These are phyloP conservation scores for Fusarium sp. DNA, from an alignment of 2,329 filamentous ascomycete species.

Conservation along the genomic window DNA sequence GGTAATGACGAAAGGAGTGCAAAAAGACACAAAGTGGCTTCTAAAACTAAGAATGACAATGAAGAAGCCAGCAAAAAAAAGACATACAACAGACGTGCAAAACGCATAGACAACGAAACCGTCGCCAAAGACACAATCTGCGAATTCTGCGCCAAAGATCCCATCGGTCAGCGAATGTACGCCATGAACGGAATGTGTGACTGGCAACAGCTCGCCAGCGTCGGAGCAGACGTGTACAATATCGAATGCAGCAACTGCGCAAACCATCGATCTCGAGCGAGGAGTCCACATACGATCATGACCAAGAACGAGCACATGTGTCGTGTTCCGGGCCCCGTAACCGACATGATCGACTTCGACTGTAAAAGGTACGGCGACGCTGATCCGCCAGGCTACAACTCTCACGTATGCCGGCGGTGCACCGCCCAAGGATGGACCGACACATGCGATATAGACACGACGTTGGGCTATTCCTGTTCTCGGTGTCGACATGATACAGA, in stretches of 20 bases:
- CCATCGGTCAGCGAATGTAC: slow-evolving; percentile 4
- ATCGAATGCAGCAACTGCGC: slow-evolving; percentile 35
- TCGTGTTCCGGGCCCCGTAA: neutral
- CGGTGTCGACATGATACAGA: slow-evolving; percentile 7
- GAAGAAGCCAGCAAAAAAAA: neutral
- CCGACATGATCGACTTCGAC: slow-evolving; percentile 1
- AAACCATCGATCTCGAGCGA: slow-evolving; percentile 21
- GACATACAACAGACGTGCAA: neutral
- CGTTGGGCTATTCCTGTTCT: slow-evolving; percentile 26
- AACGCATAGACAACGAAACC: neutral
- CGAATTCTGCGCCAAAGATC: slow-evolving; percentile 26
- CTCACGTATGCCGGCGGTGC: slow-evolving; percentile 7
- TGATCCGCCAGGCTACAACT: slow-evolving; percentile 10
- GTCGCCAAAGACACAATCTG: neutral
- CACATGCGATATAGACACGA: slow-evolving; percentile 30
- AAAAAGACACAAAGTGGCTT: no score
- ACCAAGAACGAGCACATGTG: slow-evolving; percentile 7
- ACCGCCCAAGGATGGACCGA: rapidly evolving
- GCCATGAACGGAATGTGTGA: neutral
- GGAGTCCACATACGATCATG: neutral
- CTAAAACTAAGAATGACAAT: neutral
- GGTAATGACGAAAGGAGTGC: no score
- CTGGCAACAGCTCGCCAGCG: slow-evolving; percentile 7
- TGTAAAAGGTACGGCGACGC: slow-evolving; percentile 19
- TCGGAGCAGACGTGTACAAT: neutral